A percentile compares a stretch with the other conserved stretches of the same genome.
Evolutionary conservation across 805 yeast genomes (phyloP).

Genomic region (Metschnikowia picachoensis): DNA sequence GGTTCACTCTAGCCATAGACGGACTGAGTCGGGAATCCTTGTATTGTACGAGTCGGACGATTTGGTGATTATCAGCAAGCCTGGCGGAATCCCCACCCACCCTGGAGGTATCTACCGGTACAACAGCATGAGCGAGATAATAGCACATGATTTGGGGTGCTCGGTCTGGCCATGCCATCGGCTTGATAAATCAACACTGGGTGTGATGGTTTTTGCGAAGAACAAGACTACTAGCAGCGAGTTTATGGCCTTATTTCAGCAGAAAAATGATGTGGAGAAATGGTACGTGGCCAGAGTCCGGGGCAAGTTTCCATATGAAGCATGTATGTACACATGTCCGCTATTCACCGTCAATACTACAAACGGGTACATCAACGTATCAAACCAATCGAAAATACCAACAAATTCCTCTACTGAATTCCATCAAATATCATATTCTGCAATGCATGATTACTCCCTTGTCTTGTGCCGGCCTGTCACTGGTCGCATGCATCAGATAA

Average conservation of each 20-base stretch:
- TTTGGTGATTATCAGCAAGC: constrained; percentile 45
- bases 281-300: constrained; percentile 44
- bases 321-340: constrained; percentile 35
- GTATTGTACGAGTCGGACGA: constrained; percentile 36
- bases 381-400: constrained; percentile 22
- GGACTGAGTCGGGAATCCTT: neutral
- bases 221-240: constrained; percentile 28
- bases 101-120: constrained; percentile 43
- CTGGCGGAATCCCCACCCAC: constrained; percentile 53
- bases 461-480: constrained; percentile 48
- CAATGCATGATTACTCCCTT: constrained; percentile 33
- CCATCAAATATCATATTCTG: constrained; percentile 26
- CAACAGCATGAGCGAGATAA: constrained; percentile 43
- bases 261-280: constrained; percentile 30
- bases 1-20: neutral
- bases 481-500: constrained; percentile 55
- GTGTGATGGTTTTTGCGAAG: constrained; percentile 44
- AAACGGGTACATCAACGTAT: constrained; percentile 24
- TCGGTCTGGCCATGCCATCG: constrained; percentile 45
- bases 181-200: constrained; percentile 50
- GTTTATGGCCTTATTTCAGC: constrained; percentile 30
- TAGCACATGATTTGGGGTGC: constrained; percentile 28
- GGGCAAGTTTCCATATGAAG: constrained; percentile 37
- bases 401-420: constrained; percentile 33
- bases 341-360: constrained; percentile 31